Conservation (phyloP, 2,329 filamentous ascomycete genomes). For the Metarhizium rileyi region DNA sequence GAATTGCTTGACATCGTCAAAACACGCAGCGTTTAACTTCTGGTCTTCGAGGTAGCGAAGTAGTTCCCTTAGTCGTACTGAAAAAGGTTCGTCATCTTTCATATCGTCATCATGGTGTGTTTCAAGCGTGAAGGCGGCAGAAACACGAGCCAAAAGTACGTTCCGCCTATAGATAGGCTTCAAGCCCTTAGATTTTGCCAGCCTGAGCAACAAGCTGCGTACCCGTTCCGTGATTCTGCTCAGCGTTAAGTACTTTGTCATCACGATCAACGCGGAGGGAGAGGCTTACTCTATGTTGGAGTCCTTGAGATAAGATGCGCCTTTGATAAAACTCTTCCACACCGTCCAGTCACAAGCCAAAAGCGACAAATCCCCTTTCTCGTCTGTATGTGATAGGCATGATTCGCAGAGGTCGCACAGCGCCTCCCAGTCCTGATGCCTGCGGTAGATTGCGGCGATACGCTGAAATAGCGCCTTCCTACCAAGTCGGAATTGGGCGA, state of each 20-base stretch:
- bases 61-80: slow-evolving; percentile 24
- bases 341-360: slow-evolving; percentile 35
- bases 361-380: slow-evolving; percentile 27
- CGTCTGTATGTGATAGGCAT: slow-evolving; percentile 30
- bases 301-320: slow-evolving; percentile 24
- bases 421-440: slow-evolving; percentile 29
- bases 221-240: slow-evolving; percentile 18
- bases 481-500: slow-evolving; percentile 34
- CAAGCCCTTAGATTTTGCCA: slow-evolving; percentile 19
- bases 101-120: slow-evolving; percentile 20
- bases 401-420: slow-evolving; percentile 34
- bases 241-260: slow-evolving; percentile 11
- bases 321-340: slow-evolving; percentile 30
- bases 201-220: slow-evolving; percentile 20
- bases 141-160: slow-evolving; percentile 27
- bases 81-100: slow-evolving; percentile 16
- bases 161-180: slow-evolving; percentile 31
- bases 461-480: slow-evolving; percentile 38
- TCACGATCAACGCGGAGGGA: background rate
- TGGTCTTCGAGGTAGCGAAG: slow-evolving; percentile 27
- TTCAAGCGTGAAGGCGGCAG: slow-evolving; percentile 25
- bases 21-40: slow-evolving; percentile 28
- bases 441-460: slow-evolving; percentile 27
- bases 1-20: slow-evolving; percentile 37
- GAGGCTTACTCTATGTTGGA: slow-evolving; percentile 23